Evolutionary conservation across 176 grass and related monocot species (phyloP).

Genomic region (Eleusine coracana): DNA sequence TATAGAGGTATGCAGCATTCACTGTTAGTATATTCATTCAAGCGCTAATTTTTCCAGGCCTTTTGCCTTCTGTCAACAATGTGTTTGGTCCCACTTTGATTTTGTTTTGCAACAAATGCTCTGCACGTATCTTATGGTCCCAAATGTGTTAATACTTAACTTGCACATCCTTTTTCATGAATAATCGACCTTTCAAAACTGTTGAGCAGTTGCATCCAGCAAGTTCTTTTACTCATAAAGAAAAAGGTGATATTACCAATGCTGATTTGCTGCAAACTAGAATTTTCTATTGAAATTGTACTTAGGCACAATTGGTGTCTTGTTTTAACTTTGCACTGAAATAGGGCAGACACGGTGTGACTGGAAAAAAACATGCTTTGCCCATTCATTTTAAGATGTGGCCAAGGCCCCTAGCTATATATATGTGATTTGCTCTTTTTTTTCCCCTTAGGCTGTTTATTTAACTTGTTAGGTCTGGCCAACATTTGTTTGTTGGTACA

Average conservation of each 20-base stretch:
- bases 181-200: neutral
- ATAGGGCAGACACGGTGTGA: neutral
- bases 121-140: slow-evolving; percentile 32
- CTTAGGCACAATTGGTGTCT: neutral
- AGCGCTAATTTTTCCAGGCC: slow-evolving; percentile 4
- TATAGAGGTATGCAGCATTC: slow-evolving; percentile 74
- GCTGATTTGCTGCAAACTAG: neutral
- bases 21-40: slow-evolving; percentile 1
- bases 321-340: neutral
- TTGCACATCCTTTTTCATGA: slow-evolving; percentile 28
- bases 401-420: neutral
- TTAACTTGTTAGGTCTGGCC: neutral
- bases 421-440: neutral
- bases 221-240: neutral
- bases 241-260: slow-evolving; percentile 17
- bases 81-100: slow-evolving; percentile 23
- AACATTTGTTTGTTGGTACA: neutral
- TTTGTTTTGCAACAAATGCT: slow-evolving; percentile 39
- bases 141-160: neutral
- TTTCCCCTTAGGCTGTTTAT: neutral
- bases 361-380: neutral
- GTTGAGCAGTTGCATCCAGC: slow-evolving; percentile 1
- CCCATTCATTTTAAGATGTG: neutral
- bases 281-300: neutral
- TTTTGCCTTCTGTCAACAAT: slow-evolving; percentile 6